phyloP scores from a whole-genome alignment of 176 grass and related monocot genomes.

The Oryza meyeriana region DNA sequence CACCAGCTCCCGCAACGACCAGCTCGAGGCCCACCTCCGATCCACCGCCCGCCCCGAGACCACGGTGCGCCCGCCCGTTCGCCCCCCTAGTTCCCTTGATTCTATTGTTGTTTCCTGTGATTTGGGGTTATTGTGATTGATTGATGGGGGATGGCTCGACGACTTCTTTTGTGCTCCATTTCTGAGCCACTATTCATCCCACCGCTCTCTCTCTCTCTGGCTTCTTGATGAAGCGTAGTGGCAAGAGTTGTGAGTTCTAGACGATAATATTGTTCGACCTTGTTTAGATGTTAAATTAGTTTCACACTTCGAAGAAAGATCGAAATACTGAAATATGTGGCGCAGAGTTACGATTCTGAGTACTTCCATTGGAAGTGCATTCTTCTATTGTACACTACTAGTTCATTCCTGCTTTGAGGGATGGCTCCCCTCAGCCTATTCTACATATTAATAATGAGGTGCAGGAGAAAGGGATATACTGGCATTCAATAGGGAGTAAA shows the following conservation, averaged over 20 bases:
- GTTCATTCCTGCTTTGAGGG: background rate
- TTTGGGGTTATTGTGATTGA: background rate
- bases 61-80: conserved; percentile 14
- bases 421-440: background rate
- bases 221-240: background rate
- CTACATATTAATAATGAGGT: background rate
- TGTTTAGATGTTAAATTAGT: background rate
- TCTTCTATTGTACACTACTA: background rate
- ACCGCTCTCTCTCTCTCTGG: no score
- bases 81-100: background rate
- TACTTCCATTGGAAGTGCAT: background rate
- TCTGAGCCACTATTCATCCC: background rate
- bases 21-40: conserved; percentile 86
- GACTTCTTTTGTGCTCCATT: background rate
- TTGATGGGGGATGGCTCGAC: background rate
- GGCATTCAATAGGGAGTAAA: background rate
- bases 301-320: background rate
- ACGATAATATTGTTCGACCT: background rate
- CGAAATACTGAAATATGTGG: background rate
- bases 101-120: background rate
- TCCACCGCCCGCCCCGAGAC: conserved; percentile 65
- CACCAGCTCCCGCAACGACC: conserved; percentile 76
- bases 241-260: background rate
- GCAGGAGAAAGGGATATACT: background rate
- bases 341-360: background rate